These are phyloP conservation scores for Trichoderma gamsii DNA, from an alignment of 495 filamentous ascomycete genomes.

Conservation along the genomic window DNA sequence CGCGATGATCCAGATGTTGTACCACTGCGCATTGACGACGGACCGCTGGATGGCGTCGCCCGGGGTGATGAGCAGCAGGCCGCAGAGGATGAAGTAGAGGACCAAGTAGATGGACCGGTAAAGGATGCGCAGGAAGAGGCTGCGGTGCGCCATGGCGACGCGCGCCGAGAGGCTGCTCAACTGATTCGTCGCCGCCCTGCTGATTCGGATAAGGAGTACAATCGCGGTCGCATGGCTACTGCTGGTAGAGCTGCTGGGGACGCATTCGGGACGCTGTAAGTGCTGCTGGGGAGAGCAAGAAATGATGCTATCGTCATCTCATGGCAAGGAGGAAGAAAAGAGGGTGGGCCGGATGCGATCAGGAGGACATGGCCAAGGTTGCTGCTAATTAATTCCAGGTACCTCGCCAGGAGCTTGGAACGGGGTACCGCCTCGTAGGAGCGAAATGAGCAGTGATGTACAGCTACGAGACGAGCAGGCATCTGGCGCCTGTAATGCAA, in stretches of 20 bases:
- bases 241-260: background rate
- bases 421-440: background rate
- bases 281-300: conserved; percentile 17
- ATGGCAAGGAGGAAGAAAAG: background rate
- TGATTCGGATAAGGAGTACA: conserved; percentile 4
- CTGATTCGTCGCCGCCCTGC: conserved; percentile 13
- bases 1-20: conserved; percentile 79
- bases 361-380: background rate
- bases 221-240: conserved; percentile 14
- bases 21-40: conserved; percentile 53
- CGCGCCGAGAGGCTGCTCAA: conserved; percentile 3
- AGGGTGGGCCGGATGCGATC: background rate
- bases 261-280: conserved; percentile 4
- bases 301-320: background rate
- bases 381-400: background rate
- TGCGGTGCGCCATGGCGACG: conserved; percentile 28
- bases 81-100: conserved; percentile 65
- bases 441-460: background rate
- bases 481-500: background rate
- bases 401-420: background rate
- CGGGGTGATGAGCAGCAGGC: conserved; percentile 73
- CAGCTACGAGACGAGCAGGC: background rate
- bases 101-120: conserved; percentile 76
- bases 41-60: conserved; percentile 79
- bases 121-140: conserved; percentile 62